Evolutionary conservation across 129 eudicot species (phyloP), one percentile per base, ranked within the genome.

Genomic region (Artemisia argyi): DNA sequence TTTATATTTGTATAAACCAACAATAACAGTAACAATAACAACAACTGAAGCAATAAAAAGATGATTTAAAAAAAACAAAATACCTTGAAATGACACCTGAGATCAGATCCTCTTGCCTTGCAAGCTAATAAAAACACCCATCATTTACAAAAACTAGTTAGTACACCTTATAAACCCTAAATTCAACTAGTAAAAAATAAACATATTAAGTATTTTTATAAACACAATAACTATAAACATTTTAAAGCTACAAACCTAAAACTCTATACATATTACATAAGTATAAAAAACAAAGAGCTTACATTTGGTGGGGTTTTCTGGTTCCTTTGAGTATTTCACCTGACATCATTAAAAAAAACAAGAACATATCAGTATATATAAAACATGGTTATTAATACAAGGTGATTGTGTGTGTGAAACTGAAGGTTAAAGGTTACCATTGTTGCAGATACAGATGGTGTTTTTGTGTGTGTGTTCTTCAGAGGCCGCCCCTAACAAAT

Each of bases 71-170:
- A 35, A 22, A 7, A 68, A 20, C 11, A 73, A 68, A 0, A 61
- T 79, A 84, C 92, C 92, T 87, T 87, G 78, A 87, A 87, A 69
- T 87, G 92, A 24, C 85, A 83, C 73, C 92, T 81, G 76, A 87
- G 92, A 82, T 77, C 89, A 1, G 87, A 72, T 42, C 92, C 92
- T 79, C 92, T 81, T 14, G 89, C 83, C 57, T 87, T 87, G 85
- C 92, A 87, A 73, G 92, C 92, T 87, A 80, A 42, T 73, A 60
- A 19, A 35, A 1, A 57, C 46, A 49, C 50, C 12, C 44, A 71
- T 61, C 7, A 51, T 2, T 60, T 32, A 66, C n/a, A 39, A 32
- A 66, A 48, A 0, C 20, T 10, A 22, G 58, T 72, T 5, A 66
- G 59, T 3, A 58, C 12, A 10, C 5, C 3, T 28, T 28, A 65